These are phyloP conservation scores for Gamsiella multidivaricata DNA, from an alignment of 192 early-diverging fungal species.

Conservation along the genomic window DNA sequence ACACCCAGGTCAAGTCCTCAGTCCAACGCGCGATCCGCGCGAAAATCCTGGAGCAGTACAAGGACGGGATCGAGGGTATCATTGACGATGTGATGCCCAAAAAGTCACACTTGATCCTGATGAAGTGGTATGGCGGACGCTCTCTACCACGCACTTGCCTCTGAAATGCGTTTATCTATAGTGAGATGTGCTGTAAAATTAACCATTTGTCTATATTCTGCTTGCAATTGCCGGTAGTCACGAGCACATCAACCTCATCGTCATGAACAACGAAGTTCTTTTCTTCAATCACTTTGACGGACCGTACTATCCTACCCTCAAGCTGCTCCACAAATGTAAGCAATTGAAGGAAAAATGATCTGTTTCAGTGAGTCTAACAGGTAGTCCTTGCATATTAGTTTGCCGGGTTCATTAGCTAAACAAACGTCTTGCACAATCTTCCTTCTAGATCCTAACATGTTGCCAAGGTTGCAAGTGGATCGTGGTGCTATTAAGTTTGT, in stretches of 20 bases:
- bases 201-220: not conserved
- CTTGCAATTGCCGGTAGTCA: slow-evolving; percentile 65
- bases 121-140: slow-evolving; percentile 78
- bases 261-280: slow-evolving; percentile 85
- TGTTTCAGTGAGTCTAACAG: not conserved
- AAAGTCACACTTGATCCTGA: slow-evolving; percentile 84
- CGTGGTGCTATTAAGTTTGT: slow-evolving; percentile 98
- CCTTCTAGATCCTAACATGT: slow-evolving; percentile 83
- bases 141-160: too few relatives aligned
- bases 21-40: slow-evolving; percentile 86
- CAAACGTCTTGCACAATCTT: too few relatives aligned
- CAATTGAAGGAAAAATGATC: not conserved
- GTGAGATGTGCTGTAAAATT: not conserved
- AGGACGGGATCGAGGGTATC: slow-evolving; percentile 78
- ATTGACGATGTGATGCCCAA: slow-evolving; percentile 98
- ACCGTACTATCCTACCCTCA: slow-evolving; percentile 86
- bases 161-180: too few relatives aligned
- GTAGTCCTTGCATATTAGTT: not conserved
- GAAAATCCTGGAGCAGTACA: slow-evolving; percentile 90
- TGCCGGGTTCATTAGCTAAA: too few relatives aligned
- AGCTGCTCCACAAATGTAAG: slow-evolving; percentile 91
- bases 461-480: slow-evolving; percentile 93
- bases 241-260: slow-evolving; percentile 87
- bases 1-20: slow-evolving; percentile 92
- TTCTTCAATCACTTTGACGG: slow-evolving; percentile 98